Evolutionary conservation across 2,329 filamentous ascomycete species (phyloP), one percentile per base, ranked within the genome.

Genomic region (Claviceps citrina): DNA sequence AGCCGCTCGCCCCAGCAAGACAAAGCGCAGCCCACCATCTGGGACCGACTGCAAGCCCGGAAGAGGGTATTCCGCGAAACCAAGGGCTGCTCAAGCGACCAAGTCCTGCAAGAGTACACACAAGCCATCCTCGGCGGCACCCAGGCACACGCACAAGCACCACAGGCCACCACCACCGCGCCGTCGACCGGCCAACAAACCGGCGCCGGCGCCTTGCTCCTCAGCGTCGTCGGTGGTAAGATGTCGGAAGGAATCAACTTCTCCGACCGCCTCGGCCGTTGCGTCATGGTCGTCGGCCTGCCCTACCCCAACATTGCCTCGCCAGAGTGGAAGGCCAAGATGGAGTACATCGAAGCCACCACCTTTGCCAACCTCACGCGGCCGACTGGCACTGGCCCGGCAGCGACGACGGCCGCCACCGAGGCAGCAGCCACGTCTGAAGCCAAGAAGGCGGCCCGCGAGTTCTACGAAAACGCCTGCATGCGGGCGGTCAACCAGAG

Each of bases 181-280:
- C 15, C 38, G 18, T 15, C 6, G 15, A 40, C 9, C n/a, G 27
- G 32, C n/a, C 25, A 24, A 24, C n/a, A n/a, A n/a, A n/a, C n/a
- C n/a, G n/a, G n/a, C n/a, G 26, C 71, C 36, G 87, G 87, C 0
- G 89, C 83, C 0, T 63, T 96, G 0, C 71, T 98, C 0, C 72
- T 98, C 20, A 87, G 85, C 40, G 87, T 98, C 3, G 81, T 98
- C 3, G 89, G 89, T 40, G 91, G 91, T 12, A 93, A 89, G 49
- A 80, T 98, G 63, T 93, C 84, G 43, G 91, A 98, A 61, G 91
- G 91, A 47, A 98, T 98, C 64, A 98, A 98, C 61, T 98, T 98
- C 63, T 89, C 84, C 0, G 87, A 98, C 61, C 70, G 72, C 3
- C 75, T 98, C 0, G 91, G 91, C 1, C 78, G 91, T 20, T 89